These are phyloP conservation scores for Lactarius pseudohatsudake DNA, from an alignment of 768 basidiomycete genomes.

Conservation along the genomic window DNA sequence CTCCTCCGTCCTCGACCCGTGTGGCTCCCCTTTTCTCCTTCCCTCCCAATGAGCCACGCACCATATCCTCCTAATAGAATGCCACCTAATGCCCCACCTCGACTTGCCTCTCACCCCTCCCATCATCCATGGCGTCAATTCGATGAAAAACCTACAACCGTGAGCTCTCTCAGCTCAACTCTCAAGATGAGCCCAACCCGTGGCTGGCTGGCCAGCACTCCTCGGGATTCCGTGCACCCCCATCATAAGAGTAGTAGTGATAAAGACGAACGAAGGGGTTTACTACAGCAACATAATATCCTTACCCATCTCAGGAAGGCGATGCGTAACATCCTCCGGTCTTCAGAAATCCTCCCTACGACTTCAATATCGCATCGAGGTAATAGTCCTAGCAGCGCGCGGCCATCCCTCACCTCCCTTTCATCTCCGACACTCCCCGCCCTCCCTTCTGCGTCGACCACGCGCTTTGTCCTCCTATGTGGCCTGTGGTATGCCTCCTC, in stretches of 20 bases:
- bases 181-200: slow-evolving; percentile 19
- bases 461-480: slow-evolving; percentile 77
- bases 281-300: background rate
- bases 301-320: slow-evolving; percentile 12
- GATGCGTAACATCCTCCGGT: slow-evolving; percentile 19
- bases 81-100: slow-evolving; percentile 21
- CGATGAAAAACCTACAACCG: slow-evolving; percentile 20
- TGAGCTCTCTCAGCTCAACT: slow-evolving; percentile 28
- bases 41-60: background rate
- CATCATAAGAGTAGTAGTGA: slow-evolving; percentile 5
- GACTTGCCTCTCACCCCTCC: slow-evolving; percentile 16
- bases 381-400: background rate
- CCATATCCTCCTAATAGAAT: slow-evolving; percentile 1
- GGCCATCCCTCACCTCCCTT: slow-evolving; percentile 7
- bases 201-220: slow-evolving; percentile 26
- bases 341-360: slow-evolving; percentile 19
- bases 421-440: slow-evolving; percentile 12
- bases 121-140: slow-evolving; percentile 25
- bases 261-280: slow-evolving; percentile 8
- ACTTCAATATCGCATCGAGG: slow-evolving; percentile 15
- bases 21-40: background rate
- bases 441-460: slow-evolving; percentile 36
- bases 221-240: slow-evolving; percentile 10
- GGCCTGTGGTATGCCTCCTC: slow-evolving; percentile 91
- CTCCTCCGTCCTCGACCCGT: background rate